phyloP scores from a whole-genome alignment of 2,329 filamentous ascomycete species.

The Rachicladosporium sp. region DNA sequence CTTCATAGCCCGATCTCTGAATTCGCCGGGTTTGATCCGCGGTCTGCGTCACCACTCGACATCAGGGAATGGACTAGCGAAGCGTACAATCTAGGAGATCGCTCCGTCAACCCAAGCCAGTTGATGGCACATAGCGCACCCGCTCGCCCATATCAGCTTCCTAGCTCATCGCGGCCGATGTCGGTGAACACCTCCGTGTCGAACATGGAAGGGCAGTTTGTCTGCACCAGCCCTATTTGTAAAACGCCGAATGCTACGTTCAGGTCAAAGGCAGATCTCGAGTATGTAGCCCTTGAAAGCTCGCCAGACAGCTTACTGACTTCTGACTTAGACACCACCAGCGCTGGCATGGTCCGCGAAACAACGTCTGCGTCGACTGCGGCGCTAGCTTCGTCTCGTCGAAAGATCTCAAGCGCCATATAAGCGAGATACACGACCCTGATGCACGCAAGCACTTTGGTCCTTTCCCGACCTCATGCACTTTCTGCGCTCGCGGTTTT shows the following conservation, averaged over 20 bases:
- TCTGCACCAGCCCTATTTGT: neutral
- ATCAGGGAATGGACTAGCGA: too few species aligned
- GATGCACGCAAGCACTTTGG: neutral
- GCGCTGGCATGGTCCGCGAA: constrained; percentile 2
- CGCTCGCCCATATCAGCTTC: too few species aligned
- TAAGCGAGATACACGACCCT: neutral
- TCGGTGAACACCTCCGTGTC: too few species aligned
- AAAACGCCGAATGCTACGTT: neutral
- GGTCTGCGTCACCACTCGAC: too few species aligned
- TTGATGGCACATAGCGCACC: too few species aligned
- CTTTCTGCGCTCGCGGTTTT: neutral
- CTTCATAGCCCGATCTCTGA: too few species aligned
- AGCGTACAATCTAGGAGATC: too few species aligned
- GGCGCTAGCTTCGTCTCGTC: constrained; percentile 1
- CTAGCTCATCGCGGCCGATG: too few species aligned
- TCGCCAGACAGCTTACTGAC: neutral
- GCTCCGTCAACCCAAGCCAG: too few species aligned
- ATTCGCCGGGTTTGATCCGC: too few species aligned
- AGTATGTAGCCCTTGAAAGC: neutral
- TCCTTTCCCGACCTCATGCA: neutral
- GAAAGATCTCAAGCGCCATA: constrained; percentile 3
- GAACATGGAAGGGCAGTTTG: too few species aligned
- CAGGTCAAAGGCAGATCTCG: neutral
- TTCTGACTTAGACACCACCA: constrained; percentile 1
- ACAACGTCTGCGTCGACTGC: neutral